phyloP scores from a whole-genome alignment of 116 monocot species.

The Iris pallida region DNA sequence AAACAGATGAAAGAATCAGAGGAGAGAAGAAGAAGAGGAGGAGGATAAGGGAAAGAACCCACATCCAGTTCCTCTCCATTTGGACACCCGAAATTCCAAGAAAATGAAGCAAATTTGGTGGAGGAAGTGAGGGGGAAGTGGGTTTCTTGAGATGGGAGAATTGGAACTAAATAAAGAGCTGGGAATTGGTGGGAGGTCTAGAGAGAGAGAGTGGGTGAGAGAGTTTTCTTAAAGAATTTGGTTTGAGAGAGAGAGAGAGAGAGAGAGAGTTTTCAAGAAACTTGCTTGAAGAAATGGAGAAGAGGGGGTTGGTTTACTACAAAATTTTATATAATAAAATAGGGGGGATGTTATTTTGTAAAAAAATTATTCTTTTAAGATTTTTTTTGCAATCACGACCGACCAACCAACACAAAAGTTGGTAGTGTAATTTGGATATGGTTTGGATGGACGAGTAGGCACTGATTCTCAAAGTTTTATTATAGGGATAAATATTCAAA shows the following conservation, averaged over 20 bases:
- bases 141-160: not conserved
- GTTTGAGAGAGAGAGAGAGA: constrained; percentile 4
- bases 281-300: too few relatives aligned
- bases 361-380: too few relatives aligned
- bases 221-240: constrained; percentile 6
- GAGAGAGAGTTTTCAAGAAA: not conserved
- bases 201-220: not conserved
- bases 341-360: too few relatives aligned
- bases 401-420: too few relatives aligned
- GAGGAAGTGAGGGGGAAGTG: not conserved
- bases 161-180: not conserved
- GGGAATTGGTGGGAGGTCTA: constrained; percentile 16
- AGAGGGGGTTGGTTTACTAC: too few relatives aligned
- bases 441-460: too few relatives aligned
- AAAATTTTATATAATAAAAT: too few relatives aligned
- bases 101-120: not conserved
- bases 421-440: too few relatives aligned
- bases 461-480: too few relatives aligned
- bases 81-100: not conserved
- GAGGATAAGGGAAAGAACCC: constrained; percentile 12
- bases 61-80: constrained; percentile 3
- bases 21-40: constrained; percentile 15
- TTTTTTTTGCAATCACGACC: too few relatives aligned
- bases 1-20: constrained; percentile 9
- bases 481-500: too few relatives aligned